Evolutionary conservation across 495 filamentous ascomycete species (phyloP), one percentile per base, ranked within the genome.

Genomic region (Xylaria grammica): DNA sequence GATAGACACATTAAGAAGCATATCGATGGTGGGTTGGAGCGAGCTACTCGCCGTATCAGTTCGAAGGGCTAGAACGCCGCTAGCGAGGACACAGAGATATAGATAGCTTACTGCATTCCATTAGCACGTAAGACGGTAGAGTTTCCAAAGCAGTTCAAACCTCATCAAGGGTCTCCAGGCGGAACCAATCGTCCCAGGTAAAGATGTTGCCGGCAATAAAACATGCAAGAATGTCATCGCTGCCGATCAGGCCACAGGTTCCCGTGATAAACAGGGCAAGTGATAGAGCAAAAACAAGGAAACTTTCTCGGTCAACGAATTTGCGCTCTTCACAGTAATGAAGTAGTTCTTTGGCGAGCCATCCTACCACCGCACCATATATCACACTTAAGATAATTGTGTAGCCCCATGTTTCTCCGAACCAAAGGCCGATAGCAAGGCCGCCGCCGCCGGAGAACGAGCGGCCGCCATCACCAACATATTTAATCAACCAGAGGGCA

Each of bases 151-250:
- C 20, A 13, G 36, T 24, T 67, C 69, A 32, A 44, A 71, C 69
- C 71, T 97, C 94, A 73, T 96, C 93, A 64, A 90, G 78, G 1
- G 93, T 97, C 73, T 91, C 90, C 0, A 94, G 81, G 1, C 94
- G 90, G 76, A 96, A 97, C 93, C 92, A 96, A 77, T 97, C 94
- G 79, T 86, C 93, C 84, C 90, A 91, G 4, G 91, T 96, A 66
- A 98, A 95, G 7, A 85, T 87, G 68, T 97, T 97, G 3, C 94
- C 94, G 20, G 94, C 93, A 63, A 97, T 88, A 69, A 98, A 98
- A 77, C 92, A 97, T 2, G 94, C 93, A 1, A 98, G 83, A 17
- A 97, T 89, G 65, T 97, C 94, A 74, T 97, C 94, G 48, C 88
- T 95, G 2, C 94, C 94, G 61, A 97, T 87, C 82, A 97, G 86